Conservation (phyloP, 257 asterid species). For the Nicotiana attenuata region DNA sequence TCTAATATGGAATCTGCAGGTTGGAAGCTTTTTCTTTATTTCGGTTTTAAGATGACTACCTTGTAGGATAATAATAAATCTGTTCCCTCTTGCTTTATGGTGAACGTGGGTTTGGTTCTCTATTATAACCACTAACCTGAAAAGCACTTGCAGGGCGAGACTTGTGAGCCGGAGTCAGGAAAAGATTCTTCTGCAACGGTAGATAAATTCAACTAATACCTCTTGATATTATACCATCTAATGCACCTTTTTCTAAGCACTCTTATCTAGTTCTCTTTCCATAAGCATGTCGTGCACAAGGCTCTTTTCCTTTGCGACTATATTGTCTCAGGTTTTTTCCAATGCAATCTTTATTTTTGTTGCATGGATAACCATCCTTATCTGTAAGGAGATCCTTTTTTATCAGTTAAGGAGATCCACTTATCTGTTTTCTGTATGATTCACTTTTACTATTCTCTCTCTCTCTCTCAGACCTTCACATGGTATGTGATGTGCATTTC, state of each 20-base stretch:
- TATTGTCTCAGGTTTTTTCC: not conserved
- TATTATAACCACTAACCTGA: constrained; percentile 19
- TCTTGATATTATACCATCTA: not conserved
- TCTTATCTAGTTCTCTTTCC: constrained; percentile 1
- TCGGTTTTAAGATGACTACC: not conserved
- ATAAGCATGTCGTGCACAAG: not conserved
- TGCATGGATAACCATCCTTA: not conserved
- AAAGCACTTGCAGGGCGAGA: constrained; percentile 67
- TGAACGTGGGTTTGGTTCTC: constrained; percentile 19
- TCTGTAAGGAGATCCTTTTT: not conserved
- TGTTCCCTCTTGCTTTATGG: constrained; percentile 10
- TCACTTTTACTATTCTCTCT: not conserved
- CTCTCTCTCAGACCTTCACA: not conserved
- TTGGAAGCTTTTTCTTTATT: constrained; percentile 13
- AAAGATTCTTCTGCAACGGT: constrained; percentile 74
- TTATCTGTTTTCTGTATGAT: not conserved
- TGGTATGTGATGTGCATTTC: not conserved
- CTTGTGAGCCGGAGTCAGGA: constrained; percentile 60
- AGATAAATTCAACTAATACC: constrained; percentile 12
- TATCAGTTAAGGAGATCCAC: too few relatives aligned
- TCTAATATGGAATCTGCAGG: constrained; percentile 99
- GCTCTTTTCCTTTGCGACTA: not conserved
- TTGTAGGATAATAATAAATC: not conserved
- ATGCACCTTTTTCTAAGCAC: not conserved
- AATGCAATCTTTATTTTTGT: not conserved